These are phyloP conservation scores for Myriosclerotinia scirpicola DNA, from an alignment of 2,329 filamentous ascomycete species.

Conservation along the genomic window DNA sequence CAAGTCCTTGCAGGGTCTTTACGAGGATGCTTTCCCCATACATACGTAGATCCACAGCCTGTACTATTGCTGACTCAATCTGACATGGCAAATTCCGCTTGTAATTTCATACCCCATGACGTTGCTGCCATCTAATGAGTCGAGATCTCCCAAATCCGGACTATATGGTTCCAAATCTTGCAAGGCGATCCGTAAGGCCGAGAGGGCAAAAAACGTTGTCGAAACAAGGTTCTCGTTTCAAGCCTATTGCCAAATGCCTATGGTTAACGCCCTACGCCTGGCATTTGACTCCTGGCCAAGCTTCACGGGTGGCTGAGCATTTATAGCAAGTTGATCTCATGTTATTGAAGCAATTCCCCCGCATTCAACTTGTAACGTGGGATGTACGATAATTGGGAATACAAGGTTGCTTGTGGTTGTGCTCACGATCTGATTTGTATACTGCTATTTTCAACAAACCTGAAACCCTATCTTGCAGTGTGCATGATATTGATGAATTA, in stretches of 20 bases:
- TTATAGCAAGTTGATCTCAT: background rate
- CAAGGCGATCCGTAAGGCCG: background rate
- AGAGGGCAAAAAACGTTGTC: background rate
- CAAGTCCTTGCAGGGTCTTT: background rate
- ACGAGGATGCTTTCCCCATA: background rate
- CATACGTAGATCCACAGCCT: background rate
- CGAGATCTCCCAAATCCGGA: background rate
- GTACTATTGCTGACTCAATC: conserved; percentile 1
- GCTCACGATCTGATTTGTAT: background rate
- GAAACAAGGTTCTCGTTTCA: background rate
- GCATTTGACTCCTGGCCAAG: background rate
- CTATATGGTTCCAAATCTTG: background rate
- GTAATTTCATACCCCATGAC: background rate
- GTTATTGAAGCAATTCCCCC: background rate
- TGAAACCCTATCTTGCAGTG: background rate
- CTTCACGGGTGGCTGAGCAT: background rate
- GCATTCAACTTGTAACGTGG: background rate
- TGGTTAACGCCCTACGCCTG: background rate
- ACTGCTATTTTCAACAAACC: background rate
- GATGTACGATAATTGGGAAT: background rate
- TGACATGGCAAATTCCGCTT: conserved; percentile 7
- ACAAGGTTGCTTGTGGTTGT: background rate
- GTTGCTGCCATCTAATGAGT: background rate
- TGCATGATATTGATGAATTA: background rate
- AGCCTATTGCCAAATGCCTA: background rate